Evolutionary conservation across 2,329 filamentous ascomycete genomes (phyloP).

Genomic region (Aureobasidium subglaciale): DNA sequence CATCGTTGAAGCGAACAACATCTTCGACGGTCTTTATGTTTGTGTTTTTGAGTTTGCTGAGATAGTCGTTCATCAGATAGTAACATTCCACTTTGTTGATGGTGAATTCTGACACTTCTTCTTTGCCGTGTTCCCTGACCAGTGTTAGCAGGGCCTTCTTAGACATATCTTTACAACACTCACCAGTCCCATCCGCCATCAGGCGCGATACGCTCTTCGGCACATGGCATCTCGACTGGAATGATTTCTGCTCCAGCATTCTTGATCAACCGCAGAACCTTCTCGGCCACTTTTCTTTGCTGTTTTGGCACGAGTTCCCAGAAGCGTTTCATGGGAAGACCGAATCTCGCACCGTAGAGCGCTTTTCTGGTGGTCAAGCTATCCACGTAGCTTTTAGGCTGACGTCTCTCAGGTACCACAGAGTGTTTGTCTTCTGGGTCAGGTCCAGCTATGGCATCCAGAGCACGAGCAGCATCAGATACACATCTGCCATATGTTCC

Average conservation of each 20-base stretch:
- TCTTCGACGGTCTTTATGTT: slow-evolving; percentile 21
- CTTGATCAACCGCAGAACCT: slow-evolving; percentile 44
- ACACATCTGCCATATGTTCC: slow-evolving; percentile 17
- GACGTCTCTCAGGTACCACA: neutral
- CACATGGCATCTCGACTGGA: slow-evolving; percentile 24
- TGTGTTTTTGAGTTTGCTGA: slow-evolving; percentile 20
- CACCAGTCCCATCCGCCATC: slow-evolving; percentile 28
- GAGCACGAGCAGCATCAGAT: slow-evolving; percentile 15
- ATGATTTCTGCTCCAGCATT: slow-evolving; percentile 39
- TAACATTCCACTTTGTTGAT: slow-evolving; percentile 23
- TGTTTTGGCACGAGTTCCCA: slow-evolving; percentile 49
- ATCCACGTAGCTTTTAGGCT: slow-evolving; percentile 40
- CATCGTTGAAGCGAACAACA: slow-evolving; percentile 19
- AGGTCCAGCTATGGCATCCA: slow-evolving; percentile 17
- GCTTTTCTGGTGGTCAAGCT: slow-evolving; percentile 43
- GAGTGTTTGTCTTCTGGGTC: slow-evolving; percentile 15
- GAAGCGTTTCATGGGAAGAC: slow-evolving; percentile 57
- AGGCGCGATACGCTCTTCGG: slow-evolving; percentile 23
- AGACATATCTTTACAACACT: no score
- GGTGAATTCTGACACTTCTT: slow-evolving; percentile 20
- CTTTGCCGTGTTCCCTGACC: slow-evolving; percentile 16
- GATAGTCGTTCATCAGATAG: slow-evolving; percentile 21
- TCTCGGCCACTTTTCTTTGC: slow-evolving; percentile 44
- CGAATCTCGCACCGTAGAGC: slow-evolving; percentile 52
- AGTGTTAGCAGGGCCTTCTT: neutral